Evolutionary conservation across 495 filamentous ascomycete genomes (phyloP).

Genomic region (Xylaria palmicola): DNA sequence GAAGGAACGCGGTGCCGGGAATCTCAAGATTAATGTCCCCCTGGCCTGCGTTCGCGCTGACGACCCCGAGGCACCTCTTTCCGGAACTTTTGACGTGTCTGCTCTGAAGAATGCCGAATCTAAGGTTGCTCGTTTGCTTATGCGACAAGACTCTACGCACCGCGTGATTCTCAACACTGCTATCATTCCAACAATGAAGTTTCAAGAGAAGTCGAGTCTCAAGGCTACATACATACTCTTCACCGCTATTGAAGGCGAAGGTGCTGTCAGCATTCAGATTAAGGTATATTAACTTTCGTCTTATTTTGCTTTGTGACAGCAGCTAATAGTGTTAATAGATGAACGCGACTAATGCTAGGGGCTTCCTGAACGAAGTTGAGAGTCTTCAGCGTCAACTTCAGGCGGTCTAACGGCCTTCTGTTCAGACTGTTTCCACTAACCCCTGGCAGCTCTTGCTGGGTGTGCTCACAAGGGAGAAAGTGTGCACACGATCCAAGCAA

Average conservation of each 20-base stretch:
- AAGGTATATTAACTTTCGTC: conserved; percentile 56
- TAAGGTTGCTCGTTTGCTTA: conserved; percentile 67
- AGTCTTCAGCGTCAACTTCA: conserved; percentile 41
- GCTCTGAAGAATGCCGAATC: conserved; percentile 43
- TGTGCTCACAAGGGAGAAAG: not conserved
- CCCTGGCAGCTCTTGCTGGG: not conserved
- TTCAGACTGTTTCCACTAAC: not conserved
- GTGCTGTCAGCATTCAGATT: conserved; percentile 60
- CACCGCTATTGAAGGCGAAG: conserved; percentile 59
- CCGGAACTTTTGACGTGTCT: conserved; percentile 50
- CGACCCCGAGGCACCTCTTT: conserved; percentile 41
- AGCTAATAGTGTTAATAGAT: conserved; percentile 31
- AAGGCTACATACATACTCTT: conserved; percentile 56
- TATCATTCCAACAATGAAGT: conserved; percentile 69
- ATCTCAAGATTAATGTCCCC: conserved; percentile 80
- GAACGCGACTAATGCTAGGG: conserved; percentile 45
- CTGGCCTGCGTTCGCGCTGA: conserved; percentile 46
- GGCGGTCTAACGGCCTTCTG: conserved; percentile 25
- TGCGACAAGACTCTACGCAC: conserved; percentile 81
- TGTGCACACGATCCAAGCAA: not conserved
- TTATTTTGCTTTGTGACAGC: not conserved
- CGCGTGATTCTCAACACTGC: conserved; percentile 85
- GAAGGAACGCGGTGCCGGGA: conserved; percentile 83
- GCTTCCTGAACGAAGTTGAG: conserved; percentile 39
- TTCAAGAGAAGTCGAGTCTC: conserved; percentile 65